Evolutionary conservation across 2,329 filamentous ascomycete genomes (phyloP), one percentile per base, ranked within the genome.

Genomic region (Aphanocladium album): DNA sequence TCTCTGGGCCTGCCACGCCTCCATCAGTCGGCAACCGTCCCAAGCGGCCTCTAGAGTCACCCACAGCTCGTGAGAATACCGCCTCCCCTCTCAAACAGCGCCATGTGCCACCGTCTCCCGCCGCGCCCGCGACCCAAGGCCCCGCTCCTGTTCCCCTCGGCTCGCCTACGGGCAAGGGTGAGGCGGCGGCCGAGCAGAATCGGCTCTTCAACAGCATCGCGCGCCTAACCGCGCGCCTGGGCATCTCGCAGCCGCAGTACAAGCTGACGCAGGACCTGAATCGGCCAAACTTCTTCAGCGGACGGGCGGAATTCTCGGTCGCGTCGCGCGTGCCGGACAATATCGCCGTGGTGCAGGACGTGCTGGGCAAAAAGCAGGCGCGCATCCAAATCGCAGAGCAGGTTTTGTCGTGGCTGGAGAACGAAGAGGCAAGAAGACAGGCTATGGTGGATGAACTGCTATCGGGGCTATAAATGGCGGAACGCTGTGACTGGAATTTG

Each of bases 351-450:
- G 73, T 81, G 5, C 57, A 45, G 1, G 66, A 71, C 5, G 67
- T 77, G 9, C 67, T 68, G 4, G 72, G 75, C 2, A 73, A 71
- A 64, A 71, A 68, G 47, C 62, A 67, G 11, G 71, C 77, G 1
- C 76, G 69, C 64, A 70, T 76, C 62, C 68, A 67, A 58, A 67
- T 83, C 3, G 77, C 79, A 0, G 71, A 74, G 63, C 63, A 66
- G 35, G 66, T 82, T 2, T 63, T 81, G 16, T 62, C 41, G 6
- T 74, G 72, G 67, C 62, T 83, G 33, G 58, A 68, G 57, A 63
- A 66, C 46, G 64, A 72, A 58, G 55, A 64, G 11, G 50, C 59
- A 55, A 51, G 2, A 21, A 64, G 67, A 50, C 25, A 60, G 4
- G 61, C 62, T 8, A 5, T 43, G 43, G 16, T 53, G 8, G 46